phyloP scores from a whole-genome alignment of 768 basidiomycete genomes.

The Suillus bovinus region DNA sequence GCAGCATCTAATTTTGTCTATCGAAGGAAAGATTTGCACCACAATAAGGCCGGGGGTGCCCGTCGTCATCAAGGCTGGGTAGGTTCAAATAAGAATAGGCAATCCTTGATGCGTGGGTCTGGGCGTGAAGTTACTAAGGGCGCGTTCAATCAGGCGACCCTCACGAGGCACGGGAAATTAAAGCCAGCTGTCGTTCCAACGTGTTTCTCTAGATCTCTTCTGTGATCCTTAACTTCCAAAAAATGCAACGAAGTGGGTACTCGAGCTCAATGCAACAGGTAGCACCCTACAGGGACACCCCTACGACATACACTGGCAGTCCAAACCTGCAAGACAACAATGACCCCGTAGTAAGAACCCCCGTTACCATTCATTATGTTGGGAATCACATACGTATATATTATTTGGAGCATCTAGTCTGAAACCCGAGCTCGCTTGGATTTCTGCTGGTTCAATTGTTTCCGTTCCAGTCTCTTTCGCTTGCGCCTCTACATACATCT shows the following conservation, averaged over 20 bases:
- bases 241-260: neutral
- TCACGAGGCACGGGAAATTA: neutral
- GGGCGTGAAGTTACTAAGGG: too few relatives aligned
- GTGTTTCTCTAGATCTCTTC: neutral
- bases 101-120: too few relatives aligned
- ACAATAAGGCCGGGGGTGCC: too few relatives aligned
- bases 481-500: conserved; percentile 6
- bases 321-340: conserved; percentile 32
- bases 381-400: conserved; percentile 9
- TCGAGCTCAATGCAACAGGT: conserved; percentile 29
- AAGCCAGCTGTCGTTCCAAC: neutral
- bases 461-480: neutral
- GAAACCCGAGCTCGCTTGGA: conserved; percentile 5
- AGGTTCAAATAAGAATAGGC: neutral
- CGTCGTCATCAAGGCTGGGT: neutral
- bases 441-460: neutral
- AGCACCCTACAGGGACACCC: conserved; percentile 22
- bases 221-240: neutral
- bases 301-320: conserved; percentile 10
- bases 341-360: conserved; percentile 24
- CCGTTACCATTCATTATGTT: conserved; percentile 4
- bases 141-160: neutral
- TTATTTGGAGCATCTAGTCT: neutral
- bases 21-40: neutral
- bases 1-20: neutral